Conservation (phyloP, 805 yeast species). For the Metschnikowia dekortorum region DNA sequence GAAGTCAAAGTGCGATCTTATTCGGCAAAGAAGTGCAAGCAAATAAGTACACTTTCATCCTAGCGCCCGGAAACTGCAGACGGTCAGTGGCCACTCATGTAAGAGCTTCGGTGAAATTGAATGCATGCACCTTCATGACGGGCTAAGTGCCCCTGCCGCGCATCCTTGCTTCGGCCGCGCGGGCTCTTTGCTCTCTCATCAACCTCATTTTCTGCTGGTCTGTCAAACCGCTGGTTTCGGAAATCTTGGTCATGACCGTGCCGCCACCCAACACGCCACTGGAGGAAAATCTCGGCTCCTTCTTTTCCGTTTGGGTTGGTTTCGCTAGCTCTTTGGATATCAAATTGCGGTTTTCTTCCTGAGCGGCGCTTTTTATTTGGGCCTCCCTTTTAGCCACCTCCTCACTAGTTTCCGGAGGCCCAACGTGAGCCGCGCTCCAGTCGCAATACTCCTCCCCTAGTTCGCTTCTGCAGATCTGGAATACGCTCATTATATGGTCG, state of each 20-base stretch:
- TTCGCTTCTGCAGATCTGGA: conserved; percentile 62
- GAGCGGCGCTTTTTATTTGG: conserved; percentile 29
- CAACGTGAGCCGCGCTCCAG: conserved; percentile 69
- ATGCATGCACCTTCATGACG: too few species aligned
- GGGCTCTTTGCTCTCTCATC: conserved; percentile 91
- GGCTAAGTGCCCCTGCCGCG: background rate
- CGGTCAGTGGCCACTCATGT: too few species aligned
- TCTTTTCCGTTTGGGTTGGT: conserved; percentile 36
- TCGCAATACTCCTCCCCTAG: conserved; percentile 68
- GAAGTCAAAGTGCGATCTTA: too few species aligned
- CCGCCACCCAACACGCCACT: conserved; percentile 32
- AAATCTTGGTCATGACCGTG: conserved; percentile 16
- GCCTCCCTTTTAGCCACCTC: conserved; percentile 44
- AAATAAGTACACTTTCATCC: too few species aligned
- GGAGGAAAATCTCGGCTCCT: conserved; percentile 27
- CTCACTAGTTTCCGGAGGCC: conserved; percentile 54
- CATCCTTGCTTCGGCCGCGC: conserved; percentile 89
- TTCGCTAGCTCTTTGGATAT: conserved; percentile 43
- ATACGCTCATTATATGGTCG: conserved; percentile 44
- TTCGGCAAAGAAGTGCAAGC: too few species aligned
- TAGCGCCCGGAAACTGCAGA: too few species aligned
- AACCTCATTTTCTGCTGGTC: conserved; percentile 72
- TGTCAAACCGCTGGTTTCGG: conserved; percentile 56
- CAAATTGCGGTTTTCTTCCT: conserved; percentile 34
- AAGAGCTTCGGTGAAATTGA: too few species aligned